phyloP scores from a whole-genome alignment of 2,329 filamentous ascomycete species.

The Verticillium nubilum region DNA sequence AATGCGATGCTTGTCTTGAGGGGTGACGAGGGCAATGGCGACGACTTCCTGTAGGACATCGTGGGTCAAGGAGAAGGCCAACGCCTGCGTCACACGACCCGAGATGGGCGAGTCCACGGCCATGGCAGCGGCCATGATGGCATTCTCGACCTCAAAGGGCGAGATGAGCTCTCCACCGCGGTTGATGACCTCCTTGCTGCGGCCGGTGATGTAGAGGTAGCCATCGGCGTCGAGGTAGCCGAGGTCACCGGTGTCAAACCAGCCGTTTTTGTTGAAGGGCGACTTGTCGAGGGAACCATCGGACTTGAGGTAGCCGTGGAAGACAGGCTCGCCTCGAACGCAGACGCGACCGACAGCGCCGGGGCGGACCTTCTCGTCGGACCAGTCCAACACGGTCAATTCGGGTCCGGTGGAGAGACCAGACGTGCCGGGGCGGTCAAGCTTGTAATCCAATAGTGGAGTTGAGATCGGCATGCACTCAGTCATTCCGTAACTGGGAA shows the following conservation, averaged over 20 bases:
- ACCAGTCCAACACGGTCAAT: slow-evolving; percentile 40
- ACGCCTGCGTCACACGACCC: slow-evolving; percentile 38
- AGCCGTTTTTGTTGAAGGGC: slow-evolving; percentile 40
- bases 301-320: slow-evolving; percentile 40
- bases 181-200: slow-evolving; percentile 53
- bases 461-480: slow-evolving; percentile 54
- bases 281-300: slow-evolving; percentile 37
- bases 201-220: slow-evolving; percentile 48
- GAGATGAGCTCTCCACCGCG: slow-evolving; percentile 54
- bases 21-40: slow-evolving; percentile 45
- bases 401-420: slow-evolving; percentile 47
- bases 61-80: slow-evolving; percentile 49
- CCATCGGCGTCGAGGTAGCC: slow-evolving; percentile 45
- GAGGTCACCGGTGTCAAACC: slow-evolving; percentile 51
- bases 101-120: slow-evolving; percentile 34
- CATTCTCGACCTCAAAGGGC: slow-evolving; percentile 54
- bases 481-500: slow-evolving; percentile 56
- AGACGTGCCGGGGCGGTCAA: slow-evolving; percentile 48
- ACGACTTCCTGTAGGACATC: slow-evolving; percentile 51
- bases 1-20: slow-evolving; percentile 32
- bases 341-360: slow-evolving; percentile 41
- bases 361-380: slow-evolving; percentile 20
- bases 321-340: slow-evolving; percentile 45
- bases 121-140: slow-evolving; percentile 41
- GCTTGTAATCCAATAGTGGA: slow-evolving; percentile 43